Conservation (phyloP, 257 asterid genomes). For the Solanum ahanhuiri region DNA sequence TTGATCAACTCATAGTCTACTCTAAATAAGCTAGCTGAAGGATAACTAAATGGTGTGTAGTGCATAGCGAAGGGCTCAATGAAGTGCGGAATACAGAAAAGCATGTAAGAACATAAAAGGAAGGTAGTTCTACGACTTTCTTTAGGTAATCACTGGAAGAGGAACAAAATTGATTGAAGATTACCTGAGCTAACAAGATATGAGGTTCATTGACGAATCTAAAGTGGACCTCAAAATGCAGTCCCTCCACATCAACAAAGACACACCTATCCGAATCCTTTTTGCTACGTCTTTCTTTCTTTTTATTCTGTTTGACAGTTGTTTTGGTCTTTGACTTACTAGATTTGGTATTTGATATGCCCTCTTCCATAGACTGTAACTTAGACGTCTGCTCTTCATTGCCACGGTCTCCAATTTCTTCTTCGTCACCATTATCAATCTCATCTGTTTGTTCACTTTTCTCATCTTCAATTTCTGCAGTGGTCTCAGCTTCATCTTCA, state of each 20-base stretch:
- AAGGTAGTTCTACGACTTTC: not conserved
- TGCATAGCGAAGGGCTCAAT: not conserved
- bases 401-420: constrained; percentile 16
- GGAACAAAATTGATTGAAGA: not conserved
- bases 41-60: not conserved
- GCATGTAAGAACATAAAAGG: not conserved
- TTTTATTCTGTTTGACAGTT: constrained; percentile 7
- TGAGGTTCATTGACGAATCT: constrained; percentile 60
- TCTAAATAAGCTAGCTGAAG: not conserved
- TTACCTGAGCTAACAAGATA: constrained; percentile 81
- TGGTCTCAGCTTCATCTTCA: constrained; percentile 26
- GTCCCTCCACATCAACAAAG: constrained; percentile 29
- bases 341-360: constrained; percentile 20
- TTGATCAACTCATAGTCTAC: not conserved
- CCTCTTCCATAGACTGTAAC: constrained; percentile 17
- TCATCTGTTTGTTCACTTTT: constrained; percentile 19
- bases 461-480: constrained; percentile 13
- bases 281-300: not conserved
- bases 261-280: constrained; percentile 22
- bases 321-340: constrained; percentile 6
- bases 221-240: constrained; percentile 44
- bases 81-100: not conserved
- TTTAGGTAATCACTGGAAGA: not conserved
- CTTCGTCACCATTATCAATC: constrained; percentile 23
- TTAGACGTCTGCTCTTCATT: constrained; percentile 21